A percentile compares a stretch with the other conserved stretches of the same genome.
These are phyloP conservation scores for Fusarium tanahbumbuense DNA, from an alignment of 2,329 filamentous ascomycete genomes.

Conservation along the genomic window DNA sequence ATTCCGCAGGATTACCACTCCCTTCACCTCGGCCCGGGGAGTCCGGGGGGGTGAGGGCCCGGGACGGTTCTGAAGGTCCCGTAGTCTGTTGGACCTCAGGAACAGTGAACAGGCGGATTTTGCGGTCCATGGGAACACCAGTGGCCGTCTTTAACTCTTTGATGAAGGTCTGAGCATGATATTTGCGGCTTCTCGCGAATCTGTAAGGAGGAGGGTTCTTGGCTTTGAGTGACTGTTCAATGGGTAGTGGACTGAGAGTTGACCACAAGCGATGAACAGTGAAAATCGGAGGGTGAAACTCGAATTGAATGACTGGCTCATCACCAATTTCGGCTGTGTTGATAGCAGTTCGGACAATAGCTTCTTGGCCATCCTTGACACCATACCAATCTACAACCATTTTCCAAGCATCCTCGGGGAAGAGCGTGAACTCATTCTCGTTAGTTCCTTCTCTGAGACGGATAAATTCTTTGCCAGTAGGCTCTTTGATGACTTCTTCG, in stretches of 20 bases:
- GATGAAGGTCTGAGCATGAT: constrained; percentile 79
- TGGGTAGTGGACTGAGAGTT: constrained; percentile 65
- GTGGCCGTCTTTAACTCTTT: constrained; percentile 76
- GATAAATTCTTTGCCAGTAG: constrained; percentile 69
- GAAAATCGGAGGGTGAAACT: constrained; percentile 86
- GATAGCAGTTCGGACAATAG: constrained; percentile 81
- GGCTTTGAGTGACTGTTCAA: constrained; percentile 70
- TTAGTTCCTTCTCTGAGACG: constrained; percentile 77
- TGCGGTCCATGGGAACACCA: constrained; percentile 75
- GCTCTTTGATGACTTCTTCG: constrained; percentile 66
- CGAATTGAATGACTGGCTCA: constrained; percentile 78
- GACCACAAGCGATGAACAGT: constrained; percentile 83
- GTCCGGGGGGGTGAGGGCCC: constrained; percentile 56
- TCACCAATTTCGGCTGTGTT: constrained; percentile 74
- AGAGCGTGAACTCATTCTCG: constrained; percentile 78
- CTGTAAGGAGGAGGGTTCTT: constrained; percentile 70
- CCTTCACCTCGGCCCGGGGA: constrained; percentile 51
- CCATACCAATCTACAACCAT: constrained; percentile 87
- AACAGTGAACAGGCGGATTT: constrained; percentile 82
- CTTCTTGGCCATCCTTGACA: constrained; percentile 72
- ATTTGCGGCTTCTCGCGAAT: constrained; percentile 77
- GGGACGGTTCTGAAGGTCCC: constrained; percentile 49
- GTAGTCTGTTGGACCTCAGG: constrained; percentile 55
- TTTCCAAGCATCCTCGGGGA: constrained; percentile 85
- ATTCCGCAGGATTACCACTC: constrained; percentile 42